Conservation (phyloP, 2,329 filamentous ascomycete genomes). For the Malbranchea cinnamomea region DNA sequence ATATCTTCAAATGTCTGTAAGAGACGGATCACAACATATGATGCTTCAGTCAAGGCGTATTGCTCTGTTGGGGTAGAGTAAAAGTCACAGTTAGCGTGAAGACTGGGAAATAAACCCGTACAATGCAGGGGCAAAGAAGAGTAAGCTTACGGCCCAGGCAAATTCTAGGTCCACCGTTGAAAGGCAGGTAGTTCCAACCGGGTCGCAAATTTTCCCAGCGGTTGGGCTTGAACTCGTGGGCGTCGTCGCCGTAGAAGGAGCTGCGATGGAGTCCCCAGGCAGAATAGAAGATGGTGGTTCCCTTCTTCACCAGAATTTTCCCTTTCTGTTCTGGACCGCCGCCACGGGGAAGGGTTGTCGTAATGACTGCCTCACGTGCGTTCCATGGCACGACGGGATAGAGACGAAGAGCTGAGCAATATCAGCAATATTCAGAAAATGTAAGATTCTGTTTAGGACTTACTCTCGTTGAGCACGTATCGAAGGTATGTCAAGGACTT, state of each 20-base stretch:
- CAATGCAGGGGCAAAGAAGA: background rate
- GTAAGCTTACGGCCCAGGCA: constrained; percentile 35
- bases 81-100: background rate
- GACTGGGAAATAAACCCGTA: background rate
- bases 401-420: constrained; percentile 31
- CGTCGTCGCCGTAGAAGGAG: constrained; percentile 35
- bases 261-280: constrained; percentile 36
- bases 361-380: constrained; percentile 32
- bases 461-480: constrained; percentile 23
- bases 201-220: constrained; percentile 38
- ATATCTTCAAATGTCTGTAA: constrained; percentile 17
- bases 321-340: constrained; percentile 32
- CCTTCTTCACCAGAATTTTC: constrained; percentile 34
- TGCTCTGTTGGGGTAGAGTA: constrained; percentile 24
- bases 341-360: constrained; percentile 36
- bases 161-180: constrained; percentile 38
- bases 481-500: constrained; percentile 27
- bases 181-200: constrained; percentile 39
- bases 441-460: constrained; percentile 34
- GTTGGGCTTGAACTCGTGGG: constrained; percentile 34
- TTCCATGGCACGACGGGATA: constrained; percentile 43
- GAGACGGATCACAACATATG: constrained; percentile 31
- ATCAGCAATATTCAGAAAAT: background rate
- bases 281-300: constrained; percentile 28
- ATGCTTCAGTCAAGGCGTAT: constrained; percentile 44